Conservation (phyloP, 352 stramenopile genomes). For the Elongisporangium undulatum region DNA sequence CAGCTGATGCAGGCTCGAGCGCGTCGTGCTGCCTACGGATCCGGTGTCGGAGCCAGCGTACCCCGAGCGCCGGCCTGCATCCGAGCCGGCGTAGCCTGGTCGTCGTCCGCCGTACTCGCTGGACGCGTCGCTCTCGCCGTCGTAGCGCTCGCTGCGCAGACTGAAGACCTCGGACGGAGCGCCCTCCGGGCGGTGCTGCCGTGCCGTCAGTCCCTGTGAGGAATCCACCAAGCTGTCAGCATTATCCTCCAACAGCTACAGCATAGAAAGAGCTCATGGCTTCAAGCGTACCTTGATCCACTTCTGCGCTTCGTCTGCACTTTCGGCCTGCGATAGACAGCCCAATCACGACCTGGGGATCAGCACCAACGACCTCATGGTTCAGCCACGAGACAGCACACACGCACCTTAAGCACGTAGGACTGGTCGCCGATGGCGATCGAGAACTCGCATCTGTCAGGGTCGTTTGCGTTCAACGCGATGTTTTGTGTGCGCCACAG, state of each 20-base stretch:
- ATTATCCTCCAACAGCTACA: neutral
- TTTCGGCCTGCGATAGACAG: slow-evolving; percentile 38
- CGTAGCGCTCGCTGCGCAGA: slow-evolving; percentile 74
- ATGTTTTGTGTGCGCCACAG: slow-evolving; percentile 84
- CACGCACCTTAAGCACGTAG: slow-evolving; percentile 68
- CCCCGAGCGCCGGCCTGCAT: slow-evolving; percentile 10
- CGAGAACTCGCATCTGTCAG: slow-evolving; percentile 68
- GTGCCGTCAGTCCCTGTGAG: slow-evolving; percentile 56
- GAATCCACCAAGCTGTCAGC: neutral
- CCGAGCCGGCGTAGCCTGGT: slow-evolving; percentile 8
- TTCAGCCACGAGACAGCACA: neutral
- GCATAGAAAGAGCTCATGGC: neutral
- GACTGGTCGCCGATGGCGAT: slow-evolving; percentile 85
- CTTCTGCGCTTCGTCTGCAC: slow-evolving; percentile 49
- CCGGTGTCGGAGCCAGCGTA: slow-evolving; percentile 64
- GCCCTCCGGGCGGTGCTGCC: slow-evolving; percentile 65
- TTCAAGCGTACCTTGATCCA: slow-evolving; percentile 43
- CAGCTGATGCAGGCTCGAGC: slow-evolving; percentile 19
- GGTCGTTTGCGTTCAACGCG: slow-evolving; percentile 52
- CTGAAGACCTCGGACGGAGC: slow-evolving; percentile 80
- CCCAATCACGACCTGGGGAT: neutral
- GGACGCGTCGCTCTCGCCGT: slow-evolving; percentile 79
- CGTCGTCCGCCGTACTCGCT: slow-evolving; percentile 63
- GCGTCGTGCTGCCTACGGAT: slow-evolving; percentile 34
- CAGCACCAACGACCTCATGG: neutral